phyloP scores from a whole-genome alignment of 2,329 filamentous ascomycete genomes.

The Apiospora pterosperma region DNA sequence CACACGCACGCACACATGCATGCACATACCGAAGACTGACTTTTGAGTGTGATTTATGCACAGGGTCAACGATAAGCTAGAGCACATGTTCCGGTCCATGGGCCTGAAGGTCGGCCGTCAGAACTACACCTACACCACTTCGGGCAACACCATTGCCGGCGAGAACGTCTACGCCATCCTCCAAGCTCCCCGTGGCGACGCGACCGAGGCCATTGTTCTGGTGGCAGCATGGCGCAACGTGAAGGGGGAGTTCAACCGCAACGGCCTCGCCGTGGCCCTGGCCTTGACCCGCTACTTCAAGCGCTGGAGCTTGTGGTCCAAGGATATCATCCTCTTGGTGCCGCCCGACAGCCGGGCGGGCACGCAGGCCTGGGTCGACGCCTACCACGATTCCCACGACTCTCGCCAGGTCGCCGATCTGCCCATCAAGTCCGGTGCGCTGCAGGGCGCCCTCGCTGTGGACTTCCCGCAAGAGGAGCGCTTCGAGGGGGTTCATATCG shows the following conservation, averaged over 20 bases:
- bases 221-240: constrained; percentile 87
- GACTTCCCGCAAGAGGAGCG: constrained; percentile 84
- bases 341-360: constrained; percentile 86
- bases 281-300: constrained; percentile 94
- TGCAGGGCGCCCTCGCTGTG: constrained; percentile 90
- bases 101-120: constrained; percentile 87
- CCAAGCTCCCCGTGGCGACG: constrained; percentile 90
- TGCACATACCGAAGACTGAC: not conserved
- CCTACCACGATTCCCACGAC: constrained; percentile 89
- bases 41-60: not conserved
- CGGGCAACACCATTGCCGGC: constrained; percentile 69
- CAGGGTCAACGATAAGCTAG: constrained; percentile 67
- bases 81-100: constrained; percentile 69
- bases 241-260: constrained; percentile 74
- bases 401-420: constrained; percentile 68
- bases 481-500: constrained; percentile 84
- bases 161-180: constrained; percentile 94
- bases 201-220: constrained; percentile 93
- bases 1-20: no score
- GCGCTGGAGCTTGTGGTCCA: constrained; percentile 97
- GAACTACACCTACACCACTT: constrained; percentile 79
- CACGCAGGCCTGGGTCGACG: constrained; percentile 95
- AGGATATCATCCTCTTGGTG: constrained; percentile 92
- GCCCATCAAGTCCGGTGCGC: constrained; percentile 84
- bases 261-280: constrained; percentile 81